Evolutionary conservation across 768 basidiomycete genomes (phyloP).

Genomic region (Boletus patriciae): DNA sequence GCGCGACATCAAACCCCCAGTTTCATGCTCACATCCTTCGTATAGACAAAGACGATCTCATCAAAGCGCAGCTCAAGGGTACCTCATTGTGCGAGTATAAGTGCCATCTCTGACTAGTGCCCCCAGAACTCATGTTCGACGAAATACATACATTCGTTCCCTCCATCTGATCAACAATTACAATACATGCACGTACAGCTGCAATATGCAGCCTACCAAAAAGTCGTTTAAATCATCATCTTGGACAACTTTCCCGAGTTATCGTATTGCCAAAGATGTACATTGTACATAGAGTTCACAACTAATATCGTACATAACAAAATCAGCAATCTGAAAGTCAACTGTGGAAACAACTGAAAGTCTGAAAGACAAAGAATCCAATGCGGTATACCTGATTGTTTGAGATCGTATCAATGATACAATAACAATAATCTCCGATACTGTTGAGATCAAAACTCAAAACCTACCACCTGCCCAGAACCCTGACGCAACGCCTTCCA

Average conservation of each 20-base stretch:
- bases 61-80: constrained; percentile 72
- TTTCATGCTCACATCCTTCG: constrained; percentile 9
- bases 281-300: neutral
- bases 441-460: constrained; percentile 19
- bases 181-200: neutral
- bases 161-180: constrained; percentile 44
- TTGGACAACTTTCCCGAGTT: neutral
- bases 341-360: neutral
- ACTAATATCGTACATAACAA: constrained; percentile 22
- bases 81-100: neutral
- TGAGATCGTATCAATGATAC: constrained; percentile 3
- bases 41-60: constrained; percentile 71
- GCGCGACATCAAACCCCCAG: neutral
- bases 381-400: constrained; percentile 9
- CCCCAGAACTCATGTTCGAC: constrained; percentile 67
- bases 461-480: constrained; percentile 62
- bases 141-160: constrained; percentile 80
- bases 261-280: neutral
- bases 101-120: constrained; percentile 9
- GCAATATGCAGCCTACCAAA: neutral
- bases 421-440: constrained; percentile 1
- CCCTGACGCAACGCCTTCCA: constrained; percentile 71
- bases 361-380: constrained; percentile 1
- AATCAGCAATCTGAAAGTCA: constrained; percentile 11
- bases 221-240: neutral